These are phyloP conservation scores for Aspergillus cristatus DNA, from an alignment of 495 filamentous ascomycete species.

Conservation along the genomic window DNA sequence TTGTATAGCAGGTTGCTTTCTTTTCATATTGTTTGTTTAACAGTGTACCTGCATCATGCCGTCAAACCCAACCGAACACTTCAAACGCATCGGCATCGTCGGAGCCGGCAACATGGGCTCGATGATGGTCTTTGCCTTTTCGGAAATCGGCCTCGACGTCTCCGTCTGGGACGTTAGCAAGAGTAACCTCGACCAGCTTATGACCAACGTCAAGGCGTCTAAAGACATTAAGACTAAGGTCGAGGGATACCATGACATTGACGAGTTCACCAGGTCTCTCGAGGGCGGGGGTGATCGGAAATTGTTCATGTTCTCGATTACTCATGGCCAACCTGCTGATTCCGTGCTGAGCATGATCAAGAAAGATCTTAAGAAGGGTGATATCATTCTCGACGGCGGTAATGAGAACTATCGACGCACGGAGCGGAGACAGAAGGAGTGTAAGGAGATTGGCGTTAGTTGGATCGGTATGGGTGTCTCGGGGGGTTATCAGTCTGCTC, in stretches of 20 bases:
- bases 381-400: constrained; percentile 63
- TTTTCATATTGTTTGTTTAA: too few relatives aligned
- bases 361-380: constrained; percentile 46
- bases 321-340: constrained; percentile 62
- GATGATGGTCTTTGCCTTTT: constrained; percentile 56
- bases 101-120: constrained; percentile 60
- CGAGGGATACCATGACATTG: constrained; percentile 24
- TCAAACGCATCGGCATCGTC: constrained; percentile 49
- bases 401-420: constrained; percentile 67
- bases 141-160: constrained; percentile 52
- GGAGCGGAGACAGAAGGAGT: constrained; percentile 50
- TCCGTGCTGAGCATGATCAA: constrained; percentile 51
- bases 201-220: constrained; percentile 11
- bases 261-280: constrained; percentile 32
- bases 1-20: too few relatives aligned
- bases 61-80: constrained; percentile 9
- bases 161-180: constrained; percentile 49
- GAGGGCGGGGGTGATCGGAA: constrained; percentile 26
- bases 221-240: constrained; percentile 23
- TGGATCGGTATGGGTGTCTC: constrained; percentile 64
- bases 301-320: constrained; percentile 57
- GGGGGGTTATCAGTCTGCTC: constrained; percentile 61
- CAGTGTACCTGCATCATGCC: constrained; percentile 12
- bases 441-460: constrained; percentile 43
- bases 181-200: constrained; percentile 36